Evolutionary conservation across 768 basidiomycete species (phyloP).

Genomic region (Tulasnella sp.): DNA sequence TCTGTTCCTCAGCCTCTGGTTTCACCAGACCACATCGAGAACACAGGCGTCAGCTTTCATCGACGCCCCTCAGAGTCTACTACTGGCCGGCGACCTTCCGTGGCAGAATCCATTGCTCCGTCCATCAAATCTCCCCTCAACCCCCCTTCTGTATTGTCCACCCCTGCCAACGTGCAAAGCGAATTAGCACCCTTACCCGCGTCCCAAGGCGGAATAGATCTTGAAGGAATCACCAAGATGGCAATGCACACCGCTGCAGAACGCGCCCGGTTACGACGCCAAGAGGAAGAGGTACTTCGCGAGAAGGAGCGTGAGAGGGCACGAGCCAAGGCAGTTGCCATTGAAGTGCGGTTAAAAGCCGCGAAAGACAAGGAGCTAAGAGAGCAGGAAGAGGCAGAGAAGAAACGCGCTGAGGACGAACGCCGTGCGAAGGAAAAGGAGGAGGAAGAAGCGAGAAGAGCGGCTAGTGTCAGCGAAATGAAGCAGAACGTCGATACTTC

Average conservation of each 20-base stretch:
- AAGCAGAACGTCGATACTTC: conserved; percentile 28
- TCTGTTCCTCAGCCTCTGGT: too few species aligned
- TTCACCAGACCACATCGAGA: too few species aligned
- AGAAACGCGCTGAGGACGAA: conserved; percentile 14
- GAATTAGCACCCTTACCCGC: too few species aligned
- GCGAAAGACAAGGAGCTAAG: conserved; percentile 14
- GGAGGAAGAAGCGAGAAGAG: conserved; percentile 4
- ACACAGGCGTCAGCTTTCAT: too few species aligned
- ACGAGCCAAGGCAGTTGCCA: conserved; percentile 45
- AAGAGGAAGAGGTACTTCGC: conserved; percentile 73
- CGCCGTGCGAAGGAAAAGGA: conserved; percentile 16
- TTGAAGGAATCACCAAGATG: conserved; percentile 23
- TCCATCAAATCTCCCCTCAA: too few species aligned
- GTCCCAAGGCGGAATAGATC: conserved; percentile 16
- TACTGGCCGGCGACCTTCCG: too few species aligned
- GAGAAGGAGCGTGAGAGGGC: conserved; percentile 73
- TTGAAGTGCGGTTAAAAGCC: conserved; percentile 22
- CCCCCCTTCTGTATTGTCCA: too few species aligned
- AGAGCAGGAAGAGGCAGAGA: conserved; percentile 18
- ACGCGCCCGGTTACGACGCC: conserved; percentile 63
- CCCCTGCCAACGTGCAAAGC: too few species aligned
- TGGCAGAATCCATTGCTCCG: too few species aligned
- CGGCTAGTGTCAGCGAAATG: not conserved
- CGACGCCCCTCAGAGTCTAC: too few species aligned
- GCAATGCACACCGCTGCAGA: conserved; percentile 75